A percentile compares a stretch with the other conserved stretches of the same genome.
Conservation (phyloP, 2,329 filamentous ascomycete genomes). For the Verticillium zaregamsianum region DNA sequence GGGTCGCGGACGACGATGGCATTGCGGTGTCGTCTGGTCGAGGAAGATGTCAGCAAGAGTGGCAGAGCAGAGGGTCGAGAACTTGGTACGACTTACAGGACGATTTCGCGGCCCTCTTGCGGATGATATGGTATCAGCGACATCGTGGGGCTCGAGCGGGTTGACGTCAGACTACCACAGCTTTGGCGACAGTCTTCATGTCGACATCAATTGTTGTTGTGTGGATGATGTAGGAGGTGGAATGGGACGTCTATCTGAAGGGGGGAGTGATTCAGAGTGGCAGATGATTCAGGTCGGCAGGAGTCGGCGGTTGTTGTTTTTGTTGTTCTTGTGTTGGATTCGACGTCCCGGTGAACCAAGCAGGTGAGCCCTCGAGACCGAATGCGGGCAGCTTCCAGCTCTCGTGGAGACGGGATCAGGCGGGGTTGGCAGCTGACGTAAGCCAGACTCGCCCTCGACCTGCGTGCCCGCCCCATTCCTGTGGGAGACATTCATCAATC, state of each 20-base stretch:
- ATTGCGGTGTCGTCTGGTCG: constrained; percentile 77
- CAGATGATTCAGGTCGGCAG: neutral
- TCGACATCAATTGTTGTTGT: neutral
- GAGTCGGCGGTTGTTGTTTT: neutral
- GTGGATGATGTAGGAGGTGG: neutral
- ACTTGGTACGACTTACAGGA: constrained; percentile 57
- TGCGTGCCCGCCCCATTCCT: neutral
- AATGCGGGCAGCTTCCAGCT: neutral
- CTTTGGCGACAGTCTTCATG: neutral
- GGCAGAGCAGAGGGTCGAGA: neutral
- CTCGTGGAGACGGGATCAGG: neutral
- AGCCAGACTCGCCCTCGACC: neutral
- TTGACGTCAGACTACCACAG: neutral
- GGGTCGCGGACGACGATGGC: constrained; percentile 89
- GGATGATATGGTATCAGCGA: constrained; percentile 75
- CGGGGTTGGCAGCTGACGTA: neutral
- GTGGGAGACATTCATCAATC: neutral
- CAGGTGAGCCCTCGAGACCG: neutral
- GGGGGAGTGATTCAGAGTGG: neutral
- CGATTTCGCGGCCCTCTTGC: constrained; percentile 71
- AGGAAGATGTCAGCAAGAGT: neutral
- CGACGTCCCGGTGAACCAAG: neutral
- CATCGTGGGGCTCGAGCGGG: constrained; percentile 27
- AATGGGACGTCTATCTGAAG: neutral
- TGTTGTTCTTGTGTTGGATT: neutral